These are phyloP conservation scores for Alternaria triticina DNA, from an alignment of 2,329 filamentous ascomycete species.

Conservation along the genomic window DNA sequence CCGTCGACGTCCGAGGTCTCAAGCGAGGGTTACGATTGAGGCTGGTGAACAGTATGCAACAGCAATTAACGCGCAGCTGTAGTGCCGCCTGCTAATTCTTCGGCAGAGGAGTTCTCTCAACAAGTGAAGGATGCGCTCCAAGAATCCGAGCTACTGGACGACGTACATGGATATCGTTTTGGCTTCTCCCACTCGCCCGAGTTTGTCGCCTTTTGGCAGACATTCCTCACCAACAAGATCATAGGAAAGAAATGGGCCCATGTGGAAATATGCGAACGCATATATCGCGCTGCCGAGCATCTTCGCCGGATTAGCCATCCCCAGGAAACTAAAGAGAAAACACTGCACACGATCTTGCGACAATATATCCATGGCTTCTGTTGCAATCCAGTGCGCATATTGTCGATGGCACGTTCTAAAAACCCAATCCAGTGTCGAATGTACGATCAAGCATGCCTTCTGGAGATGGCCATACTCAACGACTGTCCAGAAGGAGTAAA, in stretches of 20 bases:
- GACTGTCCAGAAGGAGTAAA: not conserved
- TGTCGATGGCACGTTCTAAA: not conserved
- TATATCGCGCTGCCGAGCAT: not conserved
- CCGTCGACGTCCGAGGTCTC: not conserved
- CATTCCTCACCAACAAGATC: constrained; percentile 2
- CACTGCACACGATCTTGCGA: not conserved
- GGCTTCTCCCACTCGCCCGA: not conserved
- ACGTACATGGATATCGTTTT: not conserved
- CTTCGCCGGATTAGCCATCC: not conserved
- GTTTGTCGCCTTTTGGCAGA: constrained; percentile 5
- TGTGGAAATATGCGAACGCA: not conserved
- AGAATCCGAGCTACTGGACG: not conserved
- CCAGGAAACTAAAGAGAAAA: not conserved
- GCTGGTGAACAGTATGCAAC: constrained; percentile 2
- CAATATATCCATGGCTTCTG: not conserved
- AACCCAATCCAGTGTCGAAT: not conserved
- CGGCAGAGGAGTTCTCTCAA: constrained; percentile 1
- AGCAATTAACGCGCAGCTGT: not conserved
- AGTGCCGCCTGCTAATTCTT: not conserved
- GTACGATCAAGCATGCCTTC: not conserved
- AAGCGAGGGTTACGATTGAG: constrained; percentile 1
- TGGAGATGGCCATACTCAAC: not conserved
- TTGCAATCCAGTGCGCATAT: not conserved
- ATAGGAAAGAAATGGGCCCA: not conserved
- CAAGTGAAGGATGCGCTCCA: not conserved